Evolutionary conservation across 495 filamentous ascomycete genomes (phyloP).

Genomic region (Aspergillus heteromorphus): DNA sequence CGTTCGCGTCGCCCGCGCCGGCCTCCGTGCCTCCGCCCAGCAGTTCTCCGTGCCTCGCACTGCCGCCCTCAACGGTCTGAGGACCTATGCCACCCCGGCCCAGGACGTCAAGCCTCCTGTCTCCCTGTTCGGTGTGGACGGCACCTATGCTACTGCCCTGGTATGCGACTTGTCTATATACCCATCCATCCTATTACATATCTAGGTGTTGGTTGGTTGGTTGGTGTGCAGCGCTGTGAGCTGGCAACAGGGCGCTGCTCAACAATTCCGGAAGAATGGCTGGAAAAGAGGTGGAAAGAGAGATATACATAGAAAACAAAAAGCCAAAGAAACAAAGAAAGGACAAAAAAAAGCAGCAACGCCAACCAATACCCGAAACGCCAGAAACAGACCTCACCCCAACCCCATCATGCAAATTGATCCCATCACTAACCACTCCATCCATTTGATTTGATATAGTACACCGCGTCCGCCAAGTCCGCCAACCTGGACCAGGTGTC

Average conservation of each 20-base stretch:
- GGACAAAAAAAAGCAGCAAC: too few species aligned
- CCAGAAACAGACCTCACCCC: too few species aligned
- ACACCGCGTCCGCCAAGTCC: conserved; percentile 88
- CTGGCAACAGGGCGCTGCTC: too few species aligned
- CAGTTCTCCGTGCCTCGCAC: conserved; percentile 43
- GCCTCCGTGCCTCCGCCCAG: conserved; percentile 45
- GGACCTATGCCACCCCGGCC: conserved; percentile 71
- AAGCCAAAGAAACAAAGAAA: too few species aligned
- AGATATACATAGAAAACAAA: too few species aligned
- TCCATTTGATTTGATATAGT: conserved; percentile 56
- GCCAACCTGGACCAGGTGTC: conserved; percentile 75
- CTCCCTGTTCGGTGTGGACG: conserved; percentile 90
- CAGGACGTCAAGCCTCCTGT: conserved; percentile 77
- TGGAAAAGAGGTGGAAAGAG: too few species aligned
- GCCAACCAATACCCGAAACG: too few species aligned
- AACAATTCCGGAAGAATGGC: too few species aligned
- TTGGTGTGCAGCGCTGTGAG: too few species aligned
- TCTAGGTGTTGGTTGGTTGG: too few species aligned
- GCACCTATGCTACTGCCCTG: conserved; percentile 96
- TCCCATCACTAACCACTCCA: too few species aligned
- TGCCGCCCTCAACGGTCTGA: conserved; percentile 43
- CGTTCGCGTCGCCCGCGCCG: conserved; percentile 44
- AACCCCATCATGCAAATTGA: too few species aligned
- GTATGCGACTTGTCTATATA: conserved; percentile 52
- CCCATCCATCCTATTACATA: not conserved